phyloP scores from a whole-genome alignment of 768 basidiomycete genomes.

The Sistotremastrum niveocremeum region DNA sequence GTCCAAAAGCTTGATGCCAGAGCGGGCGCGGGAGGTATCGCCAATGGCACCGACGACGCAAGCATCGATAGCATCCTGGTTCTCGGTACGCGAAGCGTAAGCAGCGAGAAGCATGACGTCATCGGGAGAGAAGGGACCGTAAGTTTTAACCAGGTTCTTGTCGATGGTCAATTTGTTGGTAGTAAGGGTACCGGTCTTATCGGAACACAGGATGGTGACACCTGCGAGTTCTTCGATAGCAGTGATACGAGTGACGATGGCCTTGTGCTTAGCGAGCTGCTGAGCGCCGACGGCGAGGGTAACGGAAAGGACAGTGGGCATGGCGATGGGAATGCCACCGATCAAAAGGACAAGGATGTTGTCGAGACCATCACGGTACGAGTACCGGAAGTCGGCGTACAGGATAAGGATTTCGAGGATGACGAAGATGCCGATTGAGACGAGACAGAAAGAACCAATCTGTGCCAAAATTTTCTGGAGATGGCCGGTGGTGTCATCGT shows the following conservation, averaged over 20 bases:
- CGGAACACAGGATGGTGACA: constrained; percentile 96
- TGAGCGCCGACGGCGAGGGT: constrained; percentile 98
- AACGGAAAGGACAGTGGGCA: constrained; percentile 97
- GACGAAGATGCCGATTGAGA: constrained; percentile 93
- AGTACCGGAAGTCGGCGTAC: constrained; percentile 84
- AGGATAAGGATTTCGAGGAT: constrained; percentile 87
- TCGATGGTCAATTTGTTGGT: constrained; percentile 99
- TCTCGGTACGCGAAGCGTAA: constrained; percentile 96
- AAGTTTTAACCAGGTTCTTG: constrained; percentile 79
- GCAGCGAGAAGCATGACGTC: constrained; percentile 90
- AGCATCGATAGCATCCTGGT: constrained; percentile 93
- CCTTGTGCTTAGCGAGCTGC: constrained; percentile 98
- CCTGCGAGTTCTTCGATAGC: constrained; percentile 98
- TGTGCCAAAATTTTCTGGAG: constrained; percentile 97
- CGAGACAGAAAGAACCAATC: constrained; percentile 94
- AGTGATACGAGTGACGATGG: constrained; percentile 98
- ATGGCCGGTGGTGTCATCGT: constrained; percentile 96
- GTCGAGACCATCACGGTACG: constrained; percentile 89
- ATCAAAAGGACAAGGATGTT: constrained; percentile 98
- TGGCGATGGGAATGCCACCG: constrained; percentile 99
- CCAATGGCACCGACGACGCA: constrained; percentile 75
- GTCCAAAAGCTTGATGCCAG: constrained; percentile 90
- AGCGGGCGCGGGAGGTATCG: constrained; percentile 61
- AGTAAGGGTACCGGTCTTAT: constrained; percentile 96
- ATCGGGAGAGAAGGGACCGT: constrained; percentile 76